Percentiles rank a stretch among this genome's conserved stretches.
Conservation (phyloP, 495 filamentous ascomycete genomes). For the Tetracladium setigerum region DNA sequence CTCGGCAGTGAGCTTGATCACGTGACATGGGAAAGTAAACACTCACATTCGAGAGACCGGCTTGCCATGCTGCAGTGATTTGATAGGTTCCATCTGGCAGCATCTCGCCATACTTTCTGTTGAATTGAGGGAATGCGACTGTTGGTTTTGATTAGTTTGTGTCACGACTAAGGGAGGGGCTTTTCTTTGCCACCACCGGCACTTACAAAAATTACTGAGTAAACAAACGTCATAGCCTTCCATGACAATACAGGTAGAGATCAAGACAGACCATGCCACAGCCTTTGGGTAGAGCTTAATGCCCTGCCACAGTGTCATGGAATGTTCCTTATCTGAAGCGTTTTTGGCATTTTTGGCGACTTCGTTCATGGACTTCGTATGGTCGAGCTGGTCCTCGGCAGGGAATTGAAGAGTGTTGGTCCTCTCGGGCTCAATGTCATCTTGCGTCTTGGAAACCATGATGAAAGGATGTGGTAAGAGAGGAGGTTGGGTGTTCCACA, state of each 20-base stretch:
- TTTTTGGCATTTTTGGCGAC: conserved; percentile 37
- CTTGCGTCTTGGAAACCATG: too few relatives aligned
- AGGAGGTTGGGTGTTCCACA: too few relatives aligned
- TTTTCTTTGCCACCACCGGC: background rate
- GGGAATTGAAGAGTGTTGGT: conserved; percentile 10
- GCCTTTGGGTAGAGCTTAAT: conserved; percentile 48
- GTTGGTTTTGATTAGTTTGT: background rate
- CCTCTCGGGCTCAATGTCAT: too few relatives aligned
- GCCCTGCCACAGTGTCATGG: conserved; percentile 45
- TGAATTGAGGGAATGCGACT: conserved; percentile 55
- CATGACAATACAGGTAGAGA: conserved; percentile 57
- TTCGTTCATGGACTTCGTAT: conserved; percentile 27
- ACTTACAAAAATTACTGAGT: conserved; percentile 48
- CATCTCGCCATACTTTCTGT: conserved; percentile 57
- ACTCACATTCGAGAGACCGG: conserved; percentile 61
- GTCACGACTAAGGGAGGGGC: background rate
- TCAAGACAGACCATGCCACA: conserved; percentile 51
- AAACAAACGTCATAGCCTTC: conserved; percentile 56
- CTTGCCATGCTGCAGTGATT: conserved; percentile 67
- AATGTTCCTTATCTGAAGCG: conserved; percentile 46
- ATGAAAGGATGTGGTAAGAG: too few relatives aligned
- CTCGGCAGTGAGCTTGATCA: background rate
- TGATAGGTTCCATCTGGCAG: conserved; percentile 52
- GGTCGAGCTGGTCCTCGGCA: conserved; percentile 14
- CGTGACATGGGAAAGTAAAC: background rate